Conservation (phyloP, 257 asterid genomes). For the Rehmannia glutinosa region DNA sequence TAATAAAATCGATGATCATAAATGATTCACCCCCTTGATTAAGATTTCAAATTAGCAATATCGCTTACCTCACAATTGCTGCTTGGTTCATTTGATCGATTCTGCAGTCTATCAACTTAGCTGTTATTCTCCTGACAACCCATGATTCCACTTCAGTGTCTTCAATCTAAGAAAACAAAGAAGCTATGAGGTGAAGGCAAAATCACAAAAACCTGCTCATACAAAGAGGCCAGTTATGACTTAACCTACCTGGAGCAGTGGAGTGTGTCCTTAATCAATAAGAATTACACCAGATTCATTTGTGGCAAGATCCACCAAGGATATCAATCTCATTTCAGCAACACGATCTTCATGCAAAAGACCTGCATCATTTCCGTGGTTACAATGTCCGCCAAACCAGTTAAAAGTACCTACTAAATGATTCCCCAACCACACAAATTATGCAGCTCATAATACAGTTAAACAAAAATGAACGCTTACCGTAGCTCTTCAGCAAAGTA, state of each 20-base stretch:
- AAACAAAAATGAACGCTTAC: conserved; percentile 30
- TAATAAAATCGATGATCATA: not conserved
- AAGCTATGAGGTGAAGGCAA: not conserved
- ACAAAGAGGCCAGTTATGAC: not conserved
- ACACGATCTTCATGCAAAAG: conserved; percentile 82
- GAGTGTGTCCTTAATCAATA: conserved; percentile 67
- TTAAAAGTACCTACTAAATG: not conserved
- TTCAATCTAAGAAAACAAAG: conserved; percentile 45
- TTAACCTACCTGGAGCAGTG: conserved; percentile 47
- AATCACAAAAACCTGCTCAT: conserved; percentile 8
- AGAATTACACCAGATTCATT: conserved; percentile 61
- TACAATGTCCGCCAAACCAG: not conserved
- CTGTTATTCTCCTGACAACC: conserved; percentile 85
- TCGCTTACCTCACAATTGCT: conserved; percentile 58
- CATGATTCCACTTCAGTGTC: conserved; percentile 74
- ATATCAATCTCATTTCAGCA: conserved; percentile 78
- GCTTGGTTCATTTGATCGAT: conserved; percentile 86
- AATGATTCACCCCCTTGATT: not conserved
- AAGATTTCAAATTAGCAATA: not conserved
- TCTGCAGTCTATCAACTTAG: conserved; percentile 76
- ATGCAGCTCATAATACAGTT: not conserved
- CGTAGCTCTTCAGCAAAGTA: conserved; percentile 44
- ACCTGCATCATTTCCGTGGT: conserved; percentile 38
- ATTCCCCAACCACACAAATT: not conserved
- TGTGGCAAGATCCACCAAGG: conserved; percentile 69